phyloP scores from a whole-genome alignment of 257 asterid species.

The Nicotiana otophora region DNA sequence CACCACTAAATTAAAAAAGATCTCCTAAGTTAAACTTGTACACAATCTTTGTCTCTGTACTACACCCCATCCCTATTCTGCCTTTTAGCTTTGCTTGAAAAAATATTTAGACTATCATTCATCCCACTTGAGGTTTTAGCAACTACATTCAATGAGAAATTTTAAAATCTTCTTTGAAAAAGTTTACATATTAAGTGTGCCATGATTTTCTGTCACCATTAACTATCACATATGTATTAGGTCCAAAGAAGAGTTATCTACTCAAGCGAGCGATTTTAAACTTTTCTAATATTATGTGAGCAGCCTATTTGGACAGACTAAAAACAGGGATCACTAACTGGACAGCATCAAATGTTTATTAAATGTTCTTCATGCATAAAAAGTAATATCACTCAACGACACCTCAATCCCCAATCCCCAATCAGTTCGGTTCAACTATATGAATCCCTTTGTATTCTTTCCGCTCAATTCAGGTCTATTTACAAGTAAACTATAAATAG shows the following conservation, averaged over 20 bases:
- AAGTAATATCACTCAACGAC: not conserved
- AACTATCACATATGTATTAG: not conserved
- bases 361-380: not conserved
- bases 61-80: not conserved
- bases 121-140: not conserved
- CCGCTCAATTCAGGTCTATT: not conserved
- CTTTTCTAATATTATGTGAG: not conserved
- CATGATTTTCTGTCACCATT: not conserved
- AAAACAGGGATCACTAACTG: not conserved
- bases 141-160: not conserved
- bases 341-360: not conserved
- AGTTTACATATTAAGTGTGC: not conserved
- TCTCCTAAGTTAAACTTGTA: not conserved
- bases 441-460: not conserved
- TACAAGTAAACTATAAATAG: not conserved
- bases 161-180: not conserved
- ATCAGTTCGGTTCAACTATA: not conserved
- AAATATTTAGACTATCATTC: not conserved
- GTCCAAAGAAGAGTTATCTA: not conserved
- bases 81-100: not conserved
- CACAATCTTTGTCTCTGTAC: not conserved
- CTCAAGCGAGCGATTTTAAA: not conserved
- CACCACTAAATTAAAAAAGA: not conserved
- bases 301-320: not conserved
- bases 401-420: not conserved